Percentiles rank a stretch among this genome's conserved stretches.
These are phyloP conservation scores for Gryganskiella cystojenkinii DNA, from an alignment of 192 early-diverging fungal genomes.

Conservation along the genomic window DNA sequence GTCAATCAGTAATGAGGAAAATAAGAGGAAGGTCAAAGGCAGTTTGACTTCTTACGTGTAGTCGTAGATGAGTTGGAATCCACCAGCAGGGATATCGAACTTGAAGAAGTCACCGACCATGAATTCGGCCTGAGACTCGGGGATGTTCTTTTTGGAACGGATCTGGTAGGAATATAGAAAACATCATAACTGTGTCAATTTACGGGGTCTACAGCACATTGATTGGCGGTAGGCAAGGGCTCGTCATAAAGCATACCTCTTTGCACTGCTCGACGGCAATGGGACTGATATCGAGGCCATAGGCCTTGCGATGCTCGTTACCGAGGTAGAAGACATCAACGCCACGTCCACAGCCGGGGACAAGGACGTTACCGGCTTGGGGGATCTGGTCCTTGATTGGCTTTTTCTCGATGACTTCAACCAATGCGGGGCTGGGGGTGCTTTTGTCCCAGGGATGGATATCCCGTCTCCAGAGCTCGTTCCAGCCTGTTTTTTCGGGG, in stretches of 20 bases:
- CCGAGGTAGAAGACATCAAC: constrained; percentile 84
- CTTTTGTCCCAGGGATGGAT: constrained; percentile 64
- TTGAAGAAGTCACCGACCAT: constrained; percentile 77
- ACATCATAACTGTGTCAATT: not conserved
- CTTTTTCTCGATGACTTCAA: constrained; percentile 60
- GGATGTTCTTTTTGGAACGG: constrained; percentile 31
- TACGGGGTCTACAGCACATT: not conserved
- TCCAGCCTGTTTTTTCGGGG: constrained; percentile 48
- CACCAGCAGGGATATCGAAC: constrained; percentile 61
- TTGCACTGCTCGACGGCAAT: constrained; percentile 69
- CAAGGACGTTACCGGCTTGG: constrained; percentile 59
- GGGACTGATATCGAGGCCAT: constrained; percentile 76
- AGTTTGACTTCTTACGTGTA: constrained; percentile 70
- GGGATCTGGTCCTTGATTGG: constrained; percentile 53
- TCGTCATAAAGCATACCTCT: constrained; percentile 41
- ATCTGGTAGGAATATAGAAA: constrained; percentile 20
- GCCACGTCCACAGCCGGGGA: constrained; percentile 73
- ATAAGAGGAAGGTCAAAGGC: too few relatives aligned
- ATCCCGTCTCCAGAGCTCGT: constrained; percentile 52
- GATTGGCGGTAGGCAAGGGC: too few relatives aligned
- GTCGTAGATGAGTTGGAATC: constrained; percentile 84
- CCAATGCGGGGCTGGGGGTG: constrained; percentile 56
- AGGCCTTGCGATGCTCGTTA: constrained; percentile 64
- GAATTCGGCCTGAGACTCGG: constrained; percentile 63
- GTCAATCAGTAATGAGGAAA: too few relatives aligned